Percentiles rank a stretch among this genome's conserved stretches.
phyloP scores from a whole-genome alignment of 1,139 yeast genomes.

The Protomyces gravidus region DNA sequence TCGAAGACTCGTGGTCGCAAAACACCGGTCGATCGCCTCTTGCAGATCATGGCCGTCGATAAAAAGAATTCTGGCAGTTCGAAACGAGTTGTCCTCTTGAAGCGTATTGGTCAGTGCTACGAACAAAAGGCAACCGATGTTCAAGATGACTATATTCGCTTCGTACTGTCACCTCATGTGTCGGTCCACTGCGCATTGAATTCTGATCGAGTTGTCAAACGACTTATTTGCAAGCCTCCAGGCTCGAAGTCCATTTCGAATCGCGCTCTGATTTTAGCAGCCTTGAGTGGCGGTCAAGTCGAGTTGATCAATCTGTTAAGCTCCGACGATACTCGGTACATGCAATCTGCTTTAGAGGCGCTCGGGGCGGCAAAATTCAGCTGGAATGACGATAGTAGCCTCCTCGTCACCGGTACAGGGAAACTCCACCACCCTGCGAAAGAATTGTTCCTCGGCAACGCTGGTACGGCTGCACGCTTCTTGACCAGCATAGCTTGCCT shows the following conservation, averaged over 20 bases:
- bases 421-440: slow-evolving; percentile 68
- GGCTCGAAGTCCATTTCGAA: slow-evolving; percentile 97
- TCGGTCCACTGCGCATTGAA: slow-evolving; percentile 35
- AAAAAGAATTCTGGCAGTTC: slow-evolving; percentile 91
- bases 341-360: slow-evolving; percentile 78
- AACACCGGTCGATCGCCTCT: slow-evolving; percentile 66
- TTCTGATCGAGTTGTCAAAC: background rate
- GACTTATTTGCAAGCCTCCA: slow-evolving; percentile 67
- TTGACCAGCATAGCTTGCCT: slow-evolving; percentile 85
- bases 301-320: slow-evolving; percentile 78
- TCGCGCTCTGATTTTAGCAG: slow-evolving; percentile 88
- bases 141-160: slow-evolving; percentile 70
- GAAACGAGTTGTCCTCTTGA: slow-evolving; percentile 79
- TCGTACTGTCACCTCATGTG: slow-evolving; percentile 50
- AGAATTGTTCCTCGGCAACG: slow-evolving; percentile 85
- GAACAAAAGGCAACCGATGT: slow-evolving; percentile 85
- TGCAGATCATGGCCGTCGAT: slow-evolving; percentile 88
- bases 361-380: slow-evolving; percentile 78
- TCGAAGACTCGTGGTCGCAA: slow-evolving; percentile 63
- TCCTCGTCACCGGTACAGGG: slow-evolving; percentile 77
- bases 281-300: slow-evolving; percentile 82
- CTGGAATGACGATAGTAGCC: slow-evolving; percentile 74
- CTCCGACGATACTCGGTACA: slow-evolving; percentile 90
- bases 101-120: slow-evolving; percentile 80
- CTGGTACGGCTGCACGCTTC: slow-evolving; percentile 97